A percentile compares a stretch with the other conserved stretches of the same genome.
Evolutionary conservation across 495 filamentous ascomycete species (phyloP).

Genomic region (Saxophila tyrrhenica): DNA sequence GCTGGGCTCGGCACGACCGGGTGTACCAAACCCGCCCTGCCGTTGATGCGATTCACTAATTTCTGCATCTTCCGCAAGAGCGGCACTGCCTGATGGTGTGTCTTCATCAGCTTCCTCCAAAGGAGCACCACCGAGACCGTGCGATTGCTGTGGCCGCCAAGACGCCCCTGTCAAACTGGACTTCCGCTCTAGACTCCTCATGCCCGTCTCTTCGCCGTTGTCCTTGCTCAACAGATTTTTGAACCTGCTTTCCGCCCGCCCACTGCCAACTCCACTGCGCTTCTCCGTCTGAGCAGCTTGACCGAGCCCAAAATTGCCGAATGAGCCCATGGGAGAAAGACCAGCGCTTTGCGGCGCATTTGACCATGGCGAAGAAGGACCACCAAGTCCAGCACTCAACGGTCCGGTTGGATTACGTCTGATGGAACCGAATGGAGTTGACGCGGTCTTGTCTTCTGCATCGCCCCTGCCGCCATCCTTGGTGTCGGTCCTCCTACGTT

Average conservation of each 20-base stretch:
- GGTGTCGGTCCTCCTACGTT: constrained; percentile 64
- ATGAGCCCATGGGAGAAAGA: constrained; percentile 66
- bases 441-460: constrained; percentile 33
- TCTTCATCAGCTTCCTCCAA: constrained; percentile 66
- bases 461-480: constrained; percentile 38
- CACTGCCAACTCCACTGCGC: constrained; percentile 52
- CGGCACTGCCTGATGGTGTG: constrained; percentile 62
- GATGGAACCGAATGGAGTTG: constrained; percentile 49
- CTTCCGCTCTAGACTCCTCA: constrained; percentile 41
- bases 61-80: constrained; percentile 66
- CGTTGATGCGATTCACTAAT: constrained; percentile 37
- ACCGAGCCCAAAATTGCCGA: constrained; percentile 71
- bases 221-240: constrained; percentile 74
- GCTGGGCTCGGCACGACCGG: constrained; percentile 42
- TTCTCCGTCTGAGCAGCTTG: constrained; percentile 52
- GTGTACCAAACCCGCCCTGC: constrained; percentile 39
- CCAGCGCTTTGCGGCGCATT: constrained; percentile 44
- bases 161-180: constrained; percentile 41
- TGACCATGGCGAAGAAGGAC: constrained; percentile 59
- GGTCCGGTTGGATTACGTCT: constrained; percentile 63
- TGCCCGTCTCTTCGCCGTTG: constrained; percentile 50
- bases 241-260: constrained; percentile 66
- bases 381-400: constrained; percentile 38
- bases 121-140: not conserved
- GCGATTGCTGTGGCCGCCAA: constrained; percentile 30